Conservation (phyloP, 192 early-diverging fungal genomes). For the Backusella morwellensis region DNA sequence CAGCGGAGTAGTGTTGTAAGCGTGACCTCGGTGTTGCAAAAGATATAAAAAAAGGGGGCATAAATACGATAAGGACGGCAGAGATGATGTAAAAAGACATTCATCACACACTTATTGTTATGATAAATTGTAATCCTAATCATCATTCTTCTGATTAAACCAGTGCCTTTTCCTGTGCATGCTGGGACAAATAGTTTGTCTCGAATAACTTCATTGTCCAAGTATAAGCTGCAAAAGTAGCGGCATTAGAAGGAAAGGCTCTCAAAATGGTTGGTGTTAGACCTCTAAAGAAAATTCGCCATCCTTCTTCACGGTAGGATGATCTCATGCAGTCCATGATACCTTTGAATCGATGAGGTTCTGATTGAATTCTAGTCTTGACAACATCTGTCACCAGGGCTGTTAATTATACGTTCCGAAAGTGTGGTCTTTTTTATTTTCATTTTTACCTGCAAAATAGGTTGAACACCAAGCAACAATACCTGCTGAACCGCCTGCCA, state of each 20-base stretch:
- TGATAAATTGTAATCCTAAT: neutral
- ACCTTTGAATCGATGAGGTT: constrained; percentile 45
- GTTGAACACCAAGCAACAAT: constrained; percentile 57
- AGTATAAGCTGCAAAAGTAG: constrained; percentile 58
- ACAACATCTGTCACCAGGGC: constrained; percentile 45
- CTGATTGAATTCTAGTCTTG: constrained; percentile 58
- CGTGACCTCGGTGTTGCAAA: neutral
- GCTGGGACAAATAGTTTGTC: neutral
- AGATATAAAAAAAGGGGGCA: neutral
- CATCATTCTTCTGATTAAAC: neutral
- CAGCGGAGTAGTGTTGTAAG: neutral
- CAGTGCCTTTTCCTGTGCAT: neutral
- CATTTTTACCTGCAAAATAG: constrained; percentile 50
- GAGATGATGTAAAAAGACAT: neutral
- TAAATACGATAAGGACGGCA: neutral
- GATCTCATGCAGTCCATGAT: constrained; percentile 42
- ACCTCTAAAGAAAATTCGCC: constrained; percentile 53
- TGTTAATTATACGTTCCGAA: neutral
- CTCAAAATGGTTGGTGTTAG: constrained; percentile 54
- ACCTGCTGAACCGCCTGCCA: constrained; percentile 57
- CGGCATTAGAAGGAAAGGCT: constrained; percentile 60
- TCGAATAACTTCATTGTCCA: constrained; percentile 41
- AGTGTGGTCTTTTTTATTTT: neutral
- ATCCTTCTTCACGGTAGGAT: constrained; percentile 53
- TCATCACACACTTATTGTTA: neutral